Conservation (phyloP, 306 rosid species). For the Vicia villosa region DNA sequence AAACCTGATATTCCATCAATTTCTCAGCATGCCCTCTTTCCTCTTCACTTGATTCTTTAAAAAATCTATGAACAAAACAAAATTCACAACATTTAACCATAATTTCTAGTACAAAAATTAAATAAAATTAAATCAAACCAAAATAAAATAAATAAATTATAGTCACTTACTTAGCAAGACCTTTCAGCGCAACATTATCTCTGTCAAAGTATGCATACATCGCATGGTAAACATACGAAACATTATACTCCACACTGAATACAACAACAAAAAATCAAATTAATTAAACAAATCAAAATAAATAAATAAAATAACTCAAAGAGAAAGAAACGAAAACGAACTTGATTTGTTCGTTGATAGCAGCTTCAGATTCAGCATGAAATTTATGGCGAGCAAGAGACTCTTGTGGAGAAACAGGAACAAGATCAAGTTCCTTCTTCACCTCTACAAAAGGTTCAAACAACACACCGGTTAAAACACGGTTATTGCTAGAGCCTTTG, state of each 20-base stretch:
- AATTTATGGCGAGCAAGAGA: conserved; percentile 86
- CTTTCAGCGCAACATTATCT: conserved; percentile 93
- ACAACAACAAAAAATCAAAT: background rate
- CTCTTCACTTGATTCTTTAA: conserved; percentile 91
- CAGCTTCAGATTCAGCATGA: conserved; percentile 60
- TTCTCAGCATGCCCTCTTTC: conserved; percentile 95
- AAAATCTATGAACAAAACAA: conserved; percentile 52
- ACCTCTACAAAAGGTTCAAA: conserved; percentile 96
- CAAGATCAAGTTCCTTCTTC: conserved; percentile 89
- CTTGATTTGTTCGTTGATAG: conserved; percentile 94
- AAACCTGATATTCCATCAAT: conserved; percentile 91
- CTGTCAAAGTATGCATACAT: conserved; percentile 91
- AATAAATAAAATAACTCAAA: background rate
- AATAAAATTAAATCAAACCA: background rate
- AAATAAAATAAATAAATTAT: background rate
- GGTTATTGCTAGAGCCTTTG: conserved; percentile 48
- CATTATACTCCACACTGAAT: conserved; percentile 97
- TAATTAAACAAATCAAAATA: background rate
- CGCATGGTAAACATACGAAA: conserved; percentile 89
- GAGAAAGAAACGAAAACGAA: conserved; percentile 28
- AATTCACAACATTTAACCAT: background rate
- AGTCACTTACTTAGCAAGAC: conserved; percentile 81
- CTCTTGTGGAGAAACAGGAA: conserved; percentile 66
- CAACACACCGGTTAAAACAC: conserved; percentile 69
- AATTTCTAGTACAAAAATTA: conserved; percentile 14